Evolutionary conservation across 2,329 filamentous ascomycete genomes (phyloP).

Genomic region (Emmonsiellopsis sp.): DNA sequence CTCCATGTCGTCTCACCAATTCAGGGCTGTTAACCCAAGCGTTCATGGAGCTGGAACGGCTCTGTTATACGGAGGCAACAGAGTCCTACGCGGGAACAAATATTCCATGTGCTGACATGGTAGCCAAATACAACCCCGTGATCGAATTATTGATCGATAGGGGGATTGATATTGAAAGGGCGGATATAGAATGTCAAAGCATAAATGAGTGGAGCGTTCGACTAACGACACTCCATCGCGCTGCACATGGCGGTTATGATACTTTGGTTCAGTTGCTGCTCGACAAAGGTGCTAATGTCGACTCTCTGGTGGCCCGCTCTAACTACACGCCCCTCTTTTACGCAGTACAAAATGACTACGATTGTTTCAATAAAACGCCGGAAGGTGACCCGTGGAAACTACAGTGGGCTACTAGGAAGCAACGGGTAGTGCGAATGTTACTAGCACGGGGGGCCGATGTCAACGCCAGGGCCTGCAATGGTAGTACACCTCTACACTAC

Average conservation of each 20-base stretch:
- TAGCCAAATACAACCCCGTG: not conserved
- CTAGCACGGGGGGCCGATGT: not conserved
- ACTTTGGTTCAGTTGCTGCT: not conserved
- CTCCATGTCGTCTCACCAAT: not conserved
- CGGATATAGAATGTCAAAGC: not conserved
- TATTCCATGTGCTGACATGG: not conserved
- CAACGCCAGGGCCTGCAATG: not conserved
- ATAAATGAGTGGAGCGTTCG: not conserved
- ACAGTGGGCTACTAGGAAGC: not conserved
- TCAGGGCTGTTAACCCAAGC: not conserved
- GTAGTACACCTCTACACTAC: not conserved
- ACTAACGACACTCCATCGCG: not conserved
- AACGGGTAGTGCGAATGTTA: not conserved
- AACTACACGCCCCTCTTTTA: not conserved
- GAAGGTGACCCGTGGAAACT: not conserved
- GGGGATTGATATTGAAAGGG: not conserved
- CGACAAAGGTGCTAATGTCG: not conserved
- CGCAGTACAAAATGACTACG: not conserved
- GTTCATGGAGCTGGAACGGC: too few relatives aligned
- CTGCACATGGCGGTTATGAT: not conserved
- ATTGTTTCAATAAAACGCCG: too few relatives aligned
- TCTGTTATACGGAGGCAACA: too few relatives aligned
- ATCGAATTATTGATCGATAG: not conserved
- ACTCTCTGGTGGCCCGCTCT: not conserved
- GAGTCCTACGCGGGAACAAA: not conserved